phyloP scores from a whole-genome alignment of 306 rosid species.

The Vigna reflexopilosa region DNA sequence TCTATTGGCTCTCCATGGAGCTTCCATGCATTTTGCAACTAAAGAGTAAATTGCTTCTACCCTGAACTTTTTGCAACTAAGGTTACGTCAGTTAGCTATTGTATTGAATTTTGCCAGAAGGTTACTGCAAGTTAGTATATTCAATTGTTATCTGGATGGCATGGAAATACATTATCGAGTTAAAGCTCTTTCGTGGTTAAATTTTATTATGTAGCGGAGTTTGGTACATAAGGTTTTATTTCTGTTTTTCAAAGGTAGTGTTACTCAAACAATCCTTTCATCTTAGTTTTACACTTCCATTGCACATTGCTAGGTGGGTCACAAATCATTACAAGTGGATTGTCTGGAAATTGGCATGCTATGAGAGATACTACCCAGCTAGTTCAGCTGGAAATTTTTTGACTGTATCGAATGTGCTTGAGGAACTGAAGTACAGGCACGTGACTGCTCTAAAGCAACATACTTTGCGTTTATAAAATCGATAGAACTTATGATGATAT shows the following conservation, averaged over 20 bases:
- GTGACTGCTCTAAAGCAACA: constrained; percentile 34
- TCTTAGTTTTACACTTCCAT: constrained; percentile 39
- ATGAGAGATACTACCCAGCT: constrained; percentile 71
- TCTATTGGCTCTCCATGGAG: constrained; percentile 70
- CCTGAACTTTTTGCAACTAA: constrained; percentile 28
- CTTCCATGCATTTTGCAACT: constrained; percentile 68
- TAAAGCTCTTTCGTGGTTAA: constrained; percentile 22
- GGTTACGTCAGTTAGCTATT: constrained; percentile 17
- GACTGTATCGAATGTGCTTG: constrained; percentile 74
- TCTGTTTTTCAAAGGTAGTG: constrained; percentile 1
- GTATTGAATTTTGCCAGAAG: constrained; percentile 1
- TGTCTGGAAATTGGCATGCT: constrained; percentile 93
- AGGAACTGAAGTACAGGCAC: constrained; percentile 94
- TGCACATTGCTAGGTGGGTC: constrained; percentile 74
- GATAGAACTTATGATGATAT: constrained; percentile 32
- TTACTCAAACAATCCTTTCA: not conserved
- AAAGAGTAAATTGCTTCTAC: constrained; percentile 65
- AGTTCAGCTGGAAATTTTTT: constrained; percentile 62
- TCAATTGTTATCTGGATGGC: constrained; percentile 10
- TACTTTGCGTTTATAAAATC: constrained; percentile 31
- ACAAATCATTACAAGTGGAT: constrained; percentile 91
- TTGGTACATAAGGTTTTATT: constrained; percentile 29
- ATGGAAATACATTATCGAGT: constrained; percentile 9
- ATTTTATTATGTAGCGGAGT: constrained; percentile 18
- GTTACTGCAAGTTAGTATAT: constrained; percentile 28